Base-by-base conservation (phyloP, 495 filamentous ascomycete genomes). In the Stereocaulon alpinum region DNA sequence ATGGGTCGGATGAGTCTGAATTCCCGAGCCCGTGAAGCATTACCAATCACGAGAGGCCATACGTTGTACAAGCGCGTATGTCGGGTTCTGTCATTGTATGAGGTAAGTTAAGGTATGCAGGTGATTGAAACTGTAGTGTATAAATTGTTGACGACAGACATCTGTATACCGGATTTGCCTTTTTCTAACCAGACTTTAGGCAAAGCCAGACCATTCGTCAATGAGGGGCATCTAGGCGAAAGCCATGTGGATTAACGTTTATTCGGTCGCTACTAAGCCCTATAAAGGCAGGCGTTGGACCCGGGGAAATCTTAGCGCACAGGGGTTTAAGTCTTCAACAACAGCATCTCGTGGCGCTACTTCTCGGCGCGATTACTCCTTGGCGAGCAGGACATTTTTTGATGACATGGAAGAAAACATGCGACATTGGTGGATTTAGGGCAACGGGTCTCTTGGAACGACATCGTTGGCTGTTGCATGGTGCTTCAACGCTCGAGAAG, bases 231-330 rank as follows among this genome's bases (percentile, higher is more conserved):
- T 29, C 18, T 15, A 49, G 27, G 44, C 56, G 44, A 56, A n/a
- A 24, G 57, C 57, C 57, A 59, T 59, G 57, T 59, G 56, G 56
- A 53, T 40, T 2, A 2, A 11, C 10, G 34, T 32, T 40, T 44
- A 42, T 42, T 32, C 54, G 24, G 37, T 40, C 54, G 37, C 40
- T 56, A 37, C 51, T 37, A 56, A 12, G 18, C 54, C 40, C 37
- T 56, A 14, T 32, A 43, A 45, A 56, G 54, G 20, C 54, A 56
- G 54, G 43, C 37, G 18, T 10, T 18, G 2, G 57, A 59, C 48
- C 57, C 57, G 24, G 47, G 37, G 11, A 43, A 32, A 22, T 4
- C 18, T 59, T 59, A 59, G 47, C 48, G 22, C 20, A 10, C 57
- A 52, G 37, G 45, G 47, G 40, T 24, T 32, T 27, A 6, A 9